Base-by-base conservation (phyloP, 2,329 filamentous ascomycete species). In the Sporothrix luriei region DNA sequence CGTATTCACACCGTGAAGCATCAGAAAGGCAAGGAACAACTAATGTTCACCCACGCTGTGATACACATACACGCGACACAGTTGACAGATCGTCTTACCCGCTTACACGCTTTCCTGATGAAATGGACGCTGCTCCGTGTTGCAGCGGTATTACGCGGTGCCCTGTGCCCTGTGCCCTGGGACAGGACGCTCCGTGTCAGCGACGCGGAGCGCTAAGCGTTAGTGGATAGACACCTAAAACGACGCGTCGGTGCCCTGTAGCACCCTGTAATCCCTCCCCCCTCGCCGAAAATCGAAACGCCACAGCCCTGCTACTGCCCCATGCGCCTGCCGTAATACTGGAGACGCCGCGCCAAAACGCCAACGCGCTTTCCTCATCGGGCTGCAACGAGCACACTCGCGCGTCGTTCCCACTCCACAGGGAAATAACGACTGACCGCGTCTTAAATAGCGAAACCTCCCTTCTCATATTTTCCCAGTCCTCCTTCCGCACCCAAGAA, bases 381-480 rank as follows among this genome's bases (percentile, higher is more conserved):
- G 62, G 51, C 40, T 59, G 40, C 38, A 55, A 68, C 66, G 61
- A 48, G 61, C 38, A 48, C 59, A 48, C 24, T 66, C 68, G 69
- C 73, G 73, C 73, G 73, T 73, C 70, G 73, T 70, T 65, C 70
- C 71, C 72, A 73, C 72, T 70, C 62, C 40, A 66, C 67, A 70
- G 65, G 68, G 70, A 72, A 72, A 71, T 66, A 69, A 71, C 67
- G 67, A 71, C 51, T 55, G 61, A 71, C 73, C 72, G 72, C 73
- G 72, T 73, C 70, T 74, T 69, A 72, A 73, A 71, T 70, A 70
- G 62, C 62, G 40, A 70, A 59, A 62, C 55, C 69, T 59, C 72
- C 73, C 72, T 68, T 68, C 57, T 57, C 64, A 64, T 68, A 21
- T 62, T 69, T 68, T 55, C 66, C 69, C 66, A 40, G 57, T 51